Conservation (phyloP, 2,329 filamentous ascomycete genomes). For the Aspergillus nomiae region DNA sequence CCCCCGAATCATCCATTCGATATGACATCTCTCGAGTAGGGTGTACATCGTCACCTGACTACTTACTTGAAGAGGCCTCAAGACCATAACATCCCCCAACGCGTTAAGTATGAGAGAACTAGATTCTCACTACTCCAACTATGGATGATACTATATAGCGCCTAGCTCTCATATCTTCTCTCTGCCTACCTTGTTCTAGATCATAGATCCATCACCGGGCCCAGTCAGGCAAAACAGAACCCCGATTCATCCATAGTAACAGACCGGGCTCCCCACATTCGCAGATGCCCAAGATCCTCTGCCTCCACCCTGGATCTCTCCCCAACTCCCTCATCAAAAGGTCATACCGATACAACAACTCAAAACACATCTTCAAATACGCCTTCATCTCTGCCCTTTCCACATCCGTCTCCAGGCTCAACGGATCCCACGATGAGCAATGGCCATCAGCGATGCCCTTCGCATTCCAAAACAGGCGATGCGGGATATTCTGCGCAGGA, state of each 20-base stretch:
- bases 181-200: neutral
- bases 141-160: neutral
- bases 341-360: constrained; percentile 6
- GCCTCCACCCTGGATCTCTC: neutral
- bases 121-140: neutral
- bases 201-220: neutral
- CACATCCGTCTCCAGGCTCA: neutral
- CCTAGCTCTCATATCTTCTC: neutral
- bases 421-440: neutral
- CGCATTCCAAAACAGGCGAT: constrained; percentile 3
- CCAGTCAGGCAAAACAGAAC: neutral
- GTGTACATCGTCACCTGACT: neutral
- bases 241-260: neutral
- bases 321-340: neutral
- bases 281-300: neutral
- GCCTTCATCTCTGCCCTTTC: neutral
- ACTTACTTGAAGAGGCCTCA: neutral
- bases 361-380: constrained; percentile 8
- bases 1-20: neutral
- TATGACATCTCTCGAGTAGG: neutral
- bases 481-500: constrained; percentile 5
- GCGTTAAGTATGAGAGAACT: neutral
- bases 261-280: neutral
- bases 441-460: neutral
- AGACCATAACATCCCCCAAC: neutral